Base-by-base conservation (phyloP, 805 yeast genomes). In the Candida patagonica region DNA sequence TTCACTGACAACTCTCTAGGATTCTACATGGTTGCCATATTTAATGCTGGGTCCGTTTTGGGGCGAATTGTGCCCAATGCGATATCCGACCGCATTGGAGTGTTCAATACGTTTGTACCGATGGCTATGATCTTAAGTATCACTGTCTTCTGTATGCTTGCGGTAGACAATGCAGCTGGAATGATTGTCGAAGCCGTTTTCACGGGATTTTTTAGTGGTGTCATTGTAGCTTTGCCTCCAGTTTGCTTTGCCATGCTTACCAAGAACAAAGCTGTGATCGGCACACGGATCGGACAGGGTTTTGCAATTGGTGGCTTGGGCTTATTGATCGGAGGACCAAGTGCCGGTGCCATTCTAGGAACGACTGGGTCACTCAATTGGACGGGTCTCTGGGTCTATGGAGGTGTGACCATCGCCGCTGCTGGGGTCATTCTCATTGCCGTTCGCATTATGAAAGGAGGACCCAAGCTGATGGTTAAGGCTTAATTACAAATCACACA, bases 201-300 rank as follows among this genome's bases (percentile, higher is more conserved):
- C 2, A 52, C 47, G 37, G 66, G 67, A 2, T 47, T 56, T 36
- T 44, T 53, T 26, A 47, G 57, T 8, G 65, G 66, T 5, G 54
- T 61, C 1, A 36, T 55, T 3, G 55, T 59, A 22, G 54, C 61
- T 6, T 40, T 61, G 10, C 55, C 57, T 19, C 62, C 62, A 2
- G 54, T 61, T 1, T 44, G 57, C 26, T 47, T 57, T 2, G 59
- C 63, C 2, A 43, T 45, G 17, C 36, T 55, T 26, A 57, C 60
- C 30, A 45, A 50, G 12, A 70, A 69, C 15, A 72, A 75, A 1
- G 60, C 65, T 40, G 69, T 71, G 36, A 32, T 54, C 1, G 60
- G 62, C 4, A 42, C 55, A 1, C 48, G 61, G n/a, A 79, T 84
- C 84, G 84, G 84, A 2, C 40, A 74, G 30, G 71, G 85, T 1